These are phyloP conservation scores for Durio zibethinus DNA, from an alignment of 345 rosid species.

Conservation along the genomic window DNA sequence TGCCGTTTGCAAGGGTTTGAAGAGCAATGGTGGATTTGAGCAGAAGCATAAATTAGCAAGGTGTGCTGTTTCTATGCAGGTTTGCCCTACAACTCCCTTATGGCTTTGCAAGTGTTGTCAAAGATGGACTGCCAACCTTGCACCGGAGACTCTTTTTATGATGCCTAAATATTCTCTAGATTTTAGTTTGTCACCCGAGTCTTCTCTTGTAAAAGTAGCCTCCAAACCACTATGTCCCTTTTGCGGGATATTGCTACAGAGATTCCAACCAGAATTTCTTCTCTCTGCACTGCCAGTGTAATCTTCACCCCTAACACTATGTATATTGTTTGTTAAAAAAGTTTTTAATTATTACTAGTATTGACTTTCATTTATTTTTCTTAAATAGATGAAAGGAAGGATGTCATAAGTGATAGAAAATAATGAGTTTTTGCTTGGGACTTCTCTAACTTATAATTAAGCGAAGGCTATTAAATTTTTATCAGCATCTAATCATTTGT, in stretches of 20 bases:
- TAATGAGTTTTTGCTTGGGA: not conserved
- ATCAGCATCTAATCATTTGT: too few species aligned
- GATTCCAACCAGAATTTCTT: slow-evolving; percentile 19
- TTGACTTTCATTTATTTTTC: not conserved
- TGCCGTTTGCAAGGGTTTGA: slow-evolving; percentile 47
- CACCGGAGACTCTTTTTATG: slow-evolving; percentile 50
- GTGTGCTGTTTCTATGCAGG: slow-evolving; percentile 74
- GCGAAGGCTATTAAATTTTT: not conserved
- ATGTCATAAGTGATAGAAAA: not conserved
- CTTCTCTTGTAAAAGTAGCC: slow-evolving; percentile 22
- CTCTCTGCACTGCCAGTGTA: slow-evolving; percentile 11
- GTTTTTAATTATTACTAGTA: not conserved
- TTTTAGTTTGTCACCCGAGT: slow-evolving; percentile 25
- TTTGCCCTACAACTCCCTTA: slow-evolving; percentile 62
- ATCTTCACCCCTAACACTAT: not conserved
- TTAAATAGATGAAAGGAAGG: slow-evolving; percentile 45
- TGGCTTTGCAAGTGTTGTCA: slow-evolving; percentile 92
- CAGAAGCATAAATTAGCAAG: slow-evolving; percentile 62
- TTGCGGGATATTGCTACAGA: slow-evolving; percentile 14
- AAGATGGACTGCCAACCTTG: slow-evolving; percentile 45
- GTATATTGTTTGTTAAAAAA: not conserved
- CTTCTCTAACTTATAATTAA: too few species aligned
- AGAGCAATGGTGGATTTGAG: slow-evolving; percentile 14
- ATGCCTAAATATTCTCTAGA: slow-evolving; percentile 49
- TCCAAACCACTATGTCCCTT: slow-evolving; percentile 60